Conservation (phyloP, 129 eudicot species). For the Flaveria bidentis region DNA sequence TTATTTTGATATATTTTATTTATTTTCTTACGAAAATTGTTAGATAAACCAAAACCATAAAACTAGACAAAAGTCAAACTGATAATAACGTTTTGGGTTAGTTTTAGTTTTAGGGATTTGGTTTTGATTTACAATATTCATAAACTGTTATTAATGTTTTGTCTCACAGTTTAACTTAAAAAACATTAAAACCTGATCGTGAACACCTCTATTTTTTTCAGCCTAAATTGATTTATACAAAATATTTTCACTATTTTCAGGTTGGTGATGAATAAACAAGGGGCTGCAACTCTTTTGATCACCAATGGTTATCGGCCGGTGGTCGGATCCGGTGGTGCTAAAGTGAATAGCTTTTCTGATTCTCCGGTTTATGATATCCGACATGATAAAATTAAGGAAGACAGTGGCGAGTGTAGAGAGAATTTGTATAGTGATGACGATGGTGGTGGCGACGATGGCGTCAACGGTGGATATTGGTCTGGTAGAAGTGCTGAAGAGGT, state of each 20-base stretch:
- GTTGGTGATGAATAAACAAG: constrained; percentile 42
- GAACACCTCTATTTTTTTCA: background rate
- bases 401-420: constrained; percentile 35
- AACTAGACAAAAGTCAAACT: no score
- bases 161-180: no score
- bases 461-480: constrained; percentile 46
- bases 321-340: constrained; percentile 36
- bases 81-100: no score
- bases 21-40: no score
- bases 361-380: constrained; percentile 46
- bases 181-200: no score
- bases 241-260: background rate
- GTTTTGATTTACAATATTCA: no score
- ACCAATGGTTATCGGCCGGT: constrained; percentile 52
- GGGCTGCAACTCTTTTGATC: constrained; percentile 41
- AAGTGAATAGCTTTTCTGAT: constrained; percentile 60
- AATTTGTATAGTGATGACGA: constrained; percentile 18
- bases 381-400: constrained; percentile 37
- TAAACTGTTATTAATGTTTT: no score
- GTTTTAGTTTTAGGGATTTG: no score
- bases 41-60: no score
- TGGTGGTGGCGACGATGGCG: background rate
- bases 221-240: background rate
- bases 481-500: constrained; percentile 61
- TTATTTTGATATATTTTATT: no score